A percentile compares a stretch with the other conserved stretches of the same genome.
Conservation (phyloP, 2,329 filamentous ascomycete species). For the Clonostachys sp. region DNA sequence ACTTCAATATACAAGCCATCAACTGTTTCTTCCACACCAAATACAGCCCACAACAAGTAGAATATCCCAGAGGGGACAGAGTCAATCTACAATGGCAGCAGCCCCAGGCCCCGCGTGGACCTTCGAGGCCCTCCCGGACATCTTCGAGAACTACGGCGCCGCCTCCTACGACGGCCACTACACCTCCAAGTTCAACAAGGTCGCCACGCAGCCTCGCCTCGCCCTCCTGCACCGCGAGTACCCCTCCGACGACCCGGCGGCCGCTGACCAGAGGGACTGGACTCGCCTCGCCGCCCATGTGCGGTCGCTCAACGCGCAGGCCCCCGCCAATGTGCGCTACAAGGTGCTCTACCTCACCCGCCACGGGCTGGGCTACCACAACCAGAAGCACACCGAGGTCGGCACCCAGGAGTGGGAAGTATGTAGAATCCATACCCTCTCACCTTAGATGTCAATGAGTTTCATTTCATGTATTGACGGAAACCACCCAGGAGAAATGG, state of each 20-base stretch:
- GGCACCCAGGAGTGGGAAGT: constrained; percentile 53
- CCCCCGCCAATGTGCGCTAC: constrained; percentile 38
- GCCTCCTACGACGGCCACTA: constrained; percentile 1
- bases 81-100: background rate
- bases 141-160: constrained; percentile 8
- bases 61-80: too few relatives aligned
- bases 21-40: too few relatives aligned
- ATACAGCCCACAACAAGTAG: too few relatives aligned
- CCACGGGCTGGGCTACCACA: constrained; percentile 49
- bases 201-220: constrained; percentile 41
- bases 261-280: constrained; percentile 40
- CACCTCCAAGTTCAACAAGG: constrained; percentile 7
- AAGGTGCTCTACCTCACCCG: constrained; percentile 50
- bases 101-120: constrained; percentile 6
- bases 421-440: constrained; percentile 5
- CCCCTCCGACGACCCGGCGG: constrained; percentile 26
- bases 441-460: background rate
- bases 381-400: constrained; percentile 47
- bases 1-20: too few relatives aligned
- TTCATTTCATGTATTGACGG: background rate
- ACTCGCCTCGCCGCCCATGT: constrained; percentile 43
- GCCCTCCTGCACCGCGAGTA: constrained; percentile 48
- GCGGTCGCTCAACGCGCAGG: constrained; percentile 34
- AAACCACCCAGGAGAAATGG: constrained; percentile 20
- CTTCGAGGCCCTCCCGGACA: constrained; percentile 31